Conservation (phyloP, 2,329 filamentous ascomycete genomes). For the Aspergillus ustus region DNA sequence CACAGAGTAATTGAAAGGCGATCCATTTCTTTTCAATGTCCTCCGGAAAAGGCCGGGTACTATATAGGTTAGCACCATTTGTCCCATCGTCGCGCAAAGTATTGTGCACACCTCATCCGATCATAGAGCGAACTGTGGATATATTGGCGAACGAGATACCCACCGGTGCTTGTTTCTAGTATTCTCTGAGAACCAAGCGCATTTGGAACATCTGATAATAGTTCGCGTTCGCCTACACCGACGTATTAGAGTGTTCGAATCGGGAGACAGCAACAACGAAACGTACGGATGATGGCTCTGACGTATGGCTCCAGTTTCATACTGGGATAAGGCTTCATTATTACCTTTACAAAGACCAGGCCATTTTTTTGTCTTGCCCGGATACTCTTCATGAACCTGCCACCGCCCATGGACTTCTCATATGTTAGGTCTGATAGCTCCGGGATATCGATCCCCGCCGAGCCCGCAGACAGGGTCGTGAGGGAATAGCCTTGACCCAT, state of each 20-base stretch:
- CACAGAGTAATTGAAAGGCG: constrained; percentile 91
- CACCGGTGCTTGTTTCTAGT: constrained; percentile 87
- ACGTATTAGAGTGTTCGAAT: constrained; percentile 23
- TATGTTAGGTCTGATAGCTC: constrained; percentile 90
- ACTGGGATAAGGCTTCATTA: constrained; percentile 86
- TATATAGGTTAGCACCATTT: constrained; percentile 47
- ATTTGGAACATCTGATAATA: constrained; percentile 83
- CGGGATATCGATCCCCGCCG: constrained; percentile 89
- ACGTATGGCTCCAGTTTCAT: constrained; percentile 82
- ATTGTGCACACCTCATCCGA: constrained; percentile 65
- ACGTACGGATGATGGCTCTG: constrained; percentile 73
- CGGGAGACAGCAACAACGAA: constrained; percentile 6
- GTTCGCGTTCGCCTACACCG: constrained; percentile 72
- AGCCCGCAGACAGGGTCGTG: constrained; percentile 86
- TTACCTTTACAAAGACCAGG: constrained; percentile 89
- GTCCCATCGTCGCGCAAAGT: background rate
- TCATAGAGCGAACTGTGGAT: constrained; percentile 97
- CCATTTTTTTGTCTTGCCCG: constrained; percentile 88
- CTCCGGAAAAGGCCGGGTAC: constrained; percentile 93
- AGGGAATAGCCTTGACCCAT: constrained; percentile 99
- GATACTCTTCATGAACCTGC: constrained; percentile 95
- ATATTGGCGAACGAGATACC: constrained; percentile 91
- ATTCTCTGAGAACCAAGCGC: constrained; percentile 88
- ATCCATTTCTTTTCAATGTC: constrained; percentile 99
- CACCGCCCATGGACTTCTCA: constrained; percentile 88